Percentiles rank a stretch among this genome's conserved stretches.
These are phyloP conservation scores for Tricholoma saponaceum DNA, from an alignment of 768 basidiomycete genomes.

Conservation along the genomic window DNA sequence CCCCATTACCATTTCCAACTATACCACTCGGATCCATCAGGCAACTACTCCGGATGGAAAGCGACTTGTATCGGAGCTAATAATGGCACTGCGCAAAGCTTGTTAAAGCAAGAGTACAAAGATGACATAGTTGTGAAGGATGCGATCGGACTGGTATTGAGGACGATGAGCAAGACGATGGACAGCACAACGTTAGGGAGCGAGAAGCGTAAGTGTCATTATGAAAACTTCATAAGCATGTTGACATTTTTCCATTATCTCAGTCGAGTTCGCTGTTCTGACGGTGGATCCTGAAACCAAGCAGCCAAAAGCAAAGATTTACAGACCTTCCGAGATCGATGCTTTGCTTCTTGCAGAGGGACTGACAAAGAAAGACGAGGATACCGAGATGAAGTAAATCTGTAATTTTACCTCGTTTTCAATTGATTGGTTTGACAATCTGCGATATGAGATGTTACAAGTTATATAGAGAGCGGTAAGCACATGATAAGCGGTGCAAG, in stretches of 20 bases:
- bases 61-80: slow-evolving; percentile 99
- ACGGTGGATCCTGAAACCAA: slow-evolving; percentile 77
- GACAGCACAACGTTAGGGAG: slow-evolving; percentile 95
- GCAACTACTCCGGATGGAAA: slow-evolving; percentile 98
- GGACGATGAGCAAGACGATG: slow-evolving; percentile 99
- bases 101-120: slow-evolving; percentile 98
- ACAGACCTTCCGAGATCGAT: slow-evolving; percentile 84
- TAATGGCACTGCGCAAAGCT: slow-evolving; percentile 90
- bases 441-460: not conserved
- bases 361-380: slow-evolving; percentile 84
- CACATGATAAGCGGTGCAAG: no score
- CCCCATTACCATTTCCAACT: slow-evolving; percentile 95
- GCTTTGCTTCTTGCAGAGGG: slow-evolving; percentile 74
- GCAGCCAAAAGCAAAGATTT: slow-evolving; percentile 88
- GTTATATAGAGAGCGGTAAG: not conserved
- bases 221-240: not conserved
- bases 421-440: slow-evolving; percentile 4
- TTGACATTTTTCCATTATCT: slow-evolving; percentile 1
- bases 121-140: slow-evolving; percentile 91
- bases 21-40: slow-evolving; percentile 97
- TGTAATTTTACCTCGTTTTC: slow-evolving; percentile 25
- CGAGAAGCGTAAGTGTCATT: slow-evolving; percentile 76
- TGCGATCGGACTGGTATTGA: slow-evolving; percentile 86
- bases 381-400: slow-evolving; percentile 67
- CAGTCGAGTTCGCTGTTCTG: slow-evolving; percentile 96